A percentile compares a stretch with the other conserved stretches of the same genome.
Conservation (phyloP, 306 rosid species). For the Clitoria ternatea region DNA sequence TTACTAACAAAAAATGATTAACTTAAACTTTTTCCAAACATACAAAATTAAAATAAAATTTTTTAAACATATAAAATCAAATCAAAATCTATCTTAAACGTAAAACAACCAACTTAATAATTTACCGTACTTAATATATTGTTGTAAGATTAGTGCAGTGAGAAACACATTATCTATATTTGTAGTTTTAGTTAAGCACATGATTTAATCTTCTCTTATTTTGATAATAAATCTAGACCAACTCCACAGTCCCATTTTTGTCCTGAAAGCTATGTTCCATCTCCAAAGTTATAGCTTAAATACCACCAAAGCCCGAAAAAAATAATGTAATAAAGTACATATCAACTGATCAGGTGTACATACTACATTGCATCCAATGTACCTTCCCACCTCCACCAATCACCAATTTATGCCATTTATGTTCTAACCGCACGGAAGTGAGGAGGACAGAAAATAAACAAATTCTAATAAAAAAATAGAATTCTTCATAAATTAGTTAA, state of each 20-base stretch:
- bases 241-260: constrained; percentile 2
- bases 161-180: background rate
- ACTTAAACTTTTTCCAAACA: too few relatives aligned
- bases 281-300: background rate
- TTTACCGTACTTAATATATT: too few relatives aligned
- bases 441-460: too few relatives aligned
- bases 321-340: background rate
- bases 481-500: too few relatives aligned
- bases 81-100: too few relatives aligned
- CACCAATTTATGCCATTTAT: constrained; percentile 24
- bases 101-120: too few relatives aligned
- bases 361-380: background rate
- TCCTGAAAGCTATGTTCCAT: constrained; percentile 23
- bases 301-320: background rate
- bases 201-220: background rate
- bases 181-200: background rate
- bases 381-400: background rate
- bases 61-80: too few relatives aligned
- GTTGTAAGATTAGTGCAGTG: background rate
- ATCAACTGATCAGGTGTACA: background rate
- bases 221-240: constrained; percentile 7
- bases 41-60: too few relatives aligned
- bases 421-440: constrained; percentile 1
- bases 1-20: too few relatives aligned
- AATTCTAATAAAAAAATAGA: too few relatives aligned